Conservation (phyloP, 2,329 filamentous ascomycete genomes). For the Stenocarpella maydis region DNA sequence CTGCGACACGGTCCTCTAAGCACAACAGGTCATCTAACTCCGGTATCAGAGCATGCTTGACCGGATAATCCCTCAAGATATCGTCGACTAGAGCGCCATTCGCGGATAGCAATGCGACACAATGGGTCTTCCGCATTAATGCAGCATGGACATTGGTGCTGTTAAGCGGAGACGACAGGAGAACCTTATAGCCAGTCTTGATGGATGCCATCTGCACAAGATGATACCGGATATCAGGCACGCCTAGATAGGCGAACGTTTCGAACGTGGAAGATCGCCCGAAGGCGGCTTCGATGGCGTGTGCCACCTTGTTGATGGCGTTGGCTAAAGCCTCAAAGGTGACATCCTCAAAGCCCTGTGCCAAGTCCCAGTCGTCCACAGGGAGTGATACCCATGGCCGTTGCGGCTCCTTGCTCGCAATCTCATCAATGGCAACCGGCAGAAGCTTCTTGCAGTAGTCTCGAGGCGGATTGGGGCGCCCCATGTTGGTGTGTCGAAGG, state of each 20-base stretch:
- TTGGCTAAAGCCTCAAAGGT: slow-evolving; percentile 36
- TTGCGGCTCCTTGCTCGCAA: slow-evolving; percentile 34
- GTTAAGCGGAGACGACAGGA: slow-evolving; percentile 39
- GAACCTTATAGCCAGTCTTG: slow-evolving; percentile 38
- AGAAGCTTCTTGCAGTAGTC: slow-evolving; percentile 34
- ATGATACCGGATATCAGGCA: slow-evolving; percentile 38
- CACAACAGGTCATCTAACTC: slow-evolving; percentile 36
- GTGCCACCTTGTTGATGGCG: slow-evolving; percentile 38
- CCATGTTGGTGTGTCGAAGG: background rate
- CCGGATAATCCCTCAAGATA: slow-evolving; percentile 28
- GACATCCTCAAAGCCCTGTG: slow-evolving; percentile 38
- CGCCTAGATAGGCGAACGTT: slow-evolving; percentile 37
- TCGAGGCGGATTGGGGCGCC: slow-evolving; percentile 13
- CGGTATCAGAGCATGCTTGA: slow-evolving; percentile 31
- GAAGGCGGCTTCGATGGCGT: slow-evolving; percentile 35
- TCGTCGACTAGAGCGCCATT: slow-evolving; percentile 34
- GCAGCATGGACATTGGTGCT: slow-evolving; percentile 35
- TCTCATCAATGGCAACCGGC: slow-evolving; percentile 36
- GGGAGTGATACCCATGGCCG: slow-evolving; percentile 38
- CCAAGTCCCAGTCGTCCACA: slow-evolving; percentile 37
- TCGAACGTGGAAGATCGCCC: slow-evolving; percentile 36
- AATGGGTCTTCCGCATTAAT: slow-evolving; percentile 35
- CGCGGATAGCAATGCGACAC: slow-evolving; percentile 35
- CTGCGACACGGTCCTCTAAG: slow-evolving; percentile 23
- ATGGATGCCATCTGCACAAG: slow-evolving; percentile 37